These are phyloP conservation scores for Geranium brycei DNA, from an alignment of 345 rosid species.

Conservation along the genomic window DNA sequence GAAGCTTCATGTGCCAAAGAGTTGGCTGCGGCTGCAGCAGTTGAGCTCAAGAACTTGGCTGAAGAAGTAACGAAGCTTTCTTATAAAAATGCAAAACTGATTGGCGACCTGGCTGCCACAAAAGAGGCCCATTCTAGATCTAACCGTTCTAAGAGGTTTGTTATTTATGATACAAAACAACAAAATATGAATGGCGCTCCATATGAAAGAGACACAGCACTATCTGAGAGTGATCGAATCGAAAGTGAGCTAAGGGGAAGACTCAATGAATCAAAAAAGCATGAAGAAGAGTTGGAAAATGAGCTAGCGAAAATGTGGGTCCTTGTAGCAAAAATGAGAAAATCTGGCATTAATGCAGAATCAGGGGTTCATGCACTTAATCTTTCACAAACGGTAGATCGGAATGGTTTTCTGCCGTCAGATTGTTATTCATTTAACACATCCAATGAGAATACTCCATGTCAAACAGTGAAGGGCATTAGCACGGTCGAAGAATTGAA, in stretches of 20 bases:
- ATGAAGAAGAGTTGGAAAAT: slow-evolving; percentile 39
- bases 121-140: slow-evolving; percentile 27
- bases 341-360: slow-evolving; percentile 20
- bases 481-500: slow-evolving; percentile 20
- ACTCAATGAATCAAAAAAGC: slow-evolving; percentile 39
- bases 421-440: slow-evolving; percentile 11
- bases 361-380: slow-evolving; percentile 9
- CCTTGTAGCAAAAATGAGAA: slow-evolving; percentile 37
- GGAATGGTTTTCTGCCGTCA: slow-evolving; percentile 19
- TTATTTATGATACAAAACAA: slow-evolving; percentile 18
- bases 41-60: slow-evolving; percentile 53
- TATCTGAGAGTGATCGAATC: slow-evolving; percentile 26
- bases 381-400: slow-evolving; percentile 10
- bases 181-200: slow-evolving; percentile 15
- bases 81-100: slow-evolving; percentile 49
- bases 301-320: slow-evolving; percentile 60
- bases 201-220: slow-evolving; percentile 23
- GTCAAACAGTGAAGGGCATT: slow-evolving; percentile 16
- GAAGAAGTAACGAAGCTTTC: slow-evolving; percentile 63
- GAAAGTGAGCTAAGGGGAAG: slow-evolving; percentile 33
- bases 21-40: slow-evolving; percentile 58
- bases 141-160: slow-evolving; percentile 18
- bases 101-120: slow-evolving; percentile 32
- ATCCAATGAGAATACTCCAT: slow-evolving; percentile 17
- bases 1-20: slow-evolving; percentile 68